These are phyloP conservation scores for Nannochloropsis gaditana DNA, from an alignment of 108 stramenopile genomes.

Conservation along the genomic window DNA sequence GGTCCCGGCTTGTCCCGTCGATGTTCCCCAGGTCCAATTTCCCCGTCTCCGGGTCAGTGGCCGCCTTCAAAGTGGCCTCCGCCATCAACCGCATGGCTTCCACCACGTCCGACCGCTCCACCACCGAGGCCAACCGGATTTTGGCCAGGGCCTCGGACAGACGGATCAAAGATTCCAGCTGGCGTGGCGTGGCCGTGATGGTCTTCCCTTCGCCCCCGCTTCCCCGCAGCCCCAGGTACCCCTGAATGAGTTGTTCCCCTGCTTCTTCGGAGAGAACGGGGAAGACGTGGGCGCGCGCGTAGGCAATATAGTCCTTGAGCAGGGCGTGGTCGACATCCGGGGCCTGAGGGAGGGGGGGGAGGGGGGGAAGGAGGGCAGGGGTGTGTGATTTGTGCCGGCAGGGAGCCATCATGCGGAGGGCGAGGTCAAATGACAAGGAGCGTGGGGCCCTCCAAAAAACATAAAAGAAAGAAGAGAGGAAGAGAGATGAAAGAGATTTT, in stretches of 20 bases:
- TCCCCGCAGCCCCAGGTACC: constrained; percentile 86
- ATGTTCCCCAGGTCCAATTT: constrained; percentile 95
- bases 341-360: constrained; percentile 32
- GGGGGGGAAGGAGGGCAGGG: background rate
- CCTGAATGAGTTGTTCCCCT: constrained; percentile 68
- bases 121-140: constrained; percentile 67
- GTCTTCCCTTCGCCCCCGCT: constrained; percentile 66
- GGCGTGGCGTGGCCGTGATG: constrained; percentile 96
- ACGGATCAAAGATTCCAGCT: constrained; percentile 93
- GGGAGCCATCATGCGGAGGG: background rate
- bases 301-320: constrained; percentile 87
- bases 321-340: constrained; percentile 53
- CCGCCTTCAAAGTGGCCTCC: constrained; percentile 91
- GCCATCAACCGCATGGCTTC: constrained; percentile 91
- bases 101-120: constrained; percentile 69
- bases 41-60: constrained; percentile 95
- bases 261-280: constrained; percentile 81
- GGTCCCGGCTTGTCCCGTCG: constrained; percentile 79
- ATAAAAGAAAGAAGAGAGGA: too few relatives aligned
- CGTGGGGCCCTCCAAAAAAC: too few relatives aligned
- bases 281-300: constrained; percentile 65
- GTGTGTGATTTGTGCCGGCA: background rate
- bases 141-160: constrained; percentile 87
- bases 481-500: too few relatives aligned
- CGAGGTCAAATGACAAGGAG: background rate